A percentile compares a stretch with the other conserved stretches of the same genome.
Conservation (phyloP, 495 filamentous ascomycete genomes). For the Tuber brumale region DNA sequence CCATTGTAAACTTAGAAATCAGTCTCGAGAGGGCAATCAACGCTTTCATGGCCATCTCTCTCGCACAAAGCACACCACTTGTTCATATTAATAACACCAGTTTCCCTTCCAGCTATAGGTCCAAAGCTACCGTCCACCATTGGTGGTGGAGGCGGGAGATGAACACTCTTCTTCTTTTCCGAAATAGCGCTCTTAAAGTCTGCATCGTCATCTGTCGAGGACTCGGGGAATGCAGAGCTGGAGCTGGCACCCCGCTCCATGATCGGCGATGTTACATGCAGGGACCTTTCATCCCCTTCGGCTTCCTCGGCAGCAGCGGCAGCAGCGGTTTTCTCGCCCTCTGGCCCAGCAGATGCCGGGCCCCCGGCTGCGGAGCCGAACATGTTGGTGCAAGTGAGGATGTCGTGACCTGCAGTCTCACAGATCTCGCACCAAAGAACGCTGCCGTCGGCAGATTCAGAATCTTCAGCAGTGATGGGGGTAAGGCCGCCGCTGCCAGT, state of each 20-base stretch:
- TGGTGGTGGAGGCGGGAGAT: constrained; percentile 36
- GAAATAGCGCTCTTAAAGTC: constrained; percentile 22
- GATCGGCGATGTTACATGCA: constrained; percentile 23
- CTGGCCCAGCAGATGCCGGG: constrained; percentile 35
- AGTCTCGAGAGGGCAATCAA: constrained; percentile 81
- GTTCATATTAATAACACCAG: constrained; percentile 65
- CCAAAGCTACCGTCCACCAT: constrained; percentile 46
- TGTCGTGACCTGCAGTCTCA: constrained; percentile 87
- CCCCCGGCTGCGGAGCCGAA: constrained; percentile 50
- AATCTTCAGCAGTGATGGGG: constrained; percentile 30
- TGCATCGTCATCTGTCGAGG: constrained; percentile 6
- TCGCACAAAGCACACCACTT: constrained; percentile 99
- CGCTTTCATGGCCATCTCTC: constrained; percentile 89
- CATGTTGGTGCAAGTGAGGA: constrained; percentile 86
- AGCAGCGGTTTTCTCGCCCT: constrained; percentile 28
- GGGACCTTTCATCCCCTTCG: constrained; percentile 15
- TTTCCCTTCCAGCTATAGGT: constrained; percentile 74
- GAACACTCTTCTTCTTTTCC: constrained; percentile 40
- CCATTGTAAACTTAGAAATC: constrained; percentile 31
- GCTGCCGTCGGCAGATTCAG: constrained; percentile 21
- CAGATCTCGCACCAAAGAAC: constrained; percentile 90
- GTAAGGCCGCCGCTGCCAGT: constrained; percentile 28
- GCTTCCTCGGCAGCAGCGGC: constrained; percentile 19
- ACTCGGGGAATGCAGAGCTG: background rate
- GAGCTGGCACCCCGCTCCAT: background rate